Base-by-base conservation (phyloP, 768 basidiomycete genomes). In the Vararia minispora region DNA sequence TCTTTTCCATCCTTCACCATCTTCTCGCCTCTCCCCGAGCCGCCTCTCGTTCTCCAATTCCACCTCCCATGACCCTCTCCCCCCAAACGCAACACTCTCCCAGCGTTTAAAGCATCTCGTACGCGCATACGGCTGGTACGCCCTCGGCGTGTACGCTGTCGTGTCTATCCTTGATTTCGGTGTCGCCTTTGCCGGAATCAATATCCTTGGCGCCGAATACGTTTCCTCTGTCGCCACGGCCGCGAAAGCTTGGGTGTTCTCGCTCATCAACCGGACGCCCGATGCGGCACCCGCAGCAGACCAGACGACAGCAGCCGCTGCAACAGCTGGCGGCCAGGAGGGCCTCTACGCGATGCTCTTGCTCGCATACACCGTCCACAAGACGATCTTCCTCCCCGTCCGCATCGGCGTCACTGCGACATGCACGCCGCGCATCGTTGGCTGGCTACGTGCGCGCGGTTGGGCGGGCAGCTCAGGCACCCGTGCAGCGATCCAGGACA, bases 111-210 rank as follows among this genome's bases (percentile, higher is more conserved):
- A 79, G 53, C 70, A 75, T 48, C 80, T 97, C 41, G 79, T 91
- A 42, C 91, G 84, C 55, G 74, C 83, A 4, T 95, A 98, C 56
- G 94, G 94, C 22, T 90, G 87, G 86, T 94, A 92, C 55, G 90
- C 95, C 14, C 69, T 98, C 21, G 91, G 85, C 23, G 79, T 98
- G 18, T 99, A 99, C 65, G 30, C 80, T 45, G 54, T 79, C 35
- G 55, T 98, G 39, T 72, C 74, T 28, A 63, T 66, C 6, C 53
- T 91, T 54, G 95, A 99, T 58, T 90, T 98, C 55, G 63, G 73
- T 25, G 67, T 95, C 51, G 77, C 85, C 0, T 95, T 95, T 55
- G 71, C 77, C 33, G 77, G 77, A 36, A 76, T 99, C 53, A 82
- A 87, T 49, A 64, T 89, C 29, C 64, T 95, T 24, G 95, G 95